Conservation (phyloP, 2,329 filamentous ascomycete species). For the Massarina eburnea region DNA sequence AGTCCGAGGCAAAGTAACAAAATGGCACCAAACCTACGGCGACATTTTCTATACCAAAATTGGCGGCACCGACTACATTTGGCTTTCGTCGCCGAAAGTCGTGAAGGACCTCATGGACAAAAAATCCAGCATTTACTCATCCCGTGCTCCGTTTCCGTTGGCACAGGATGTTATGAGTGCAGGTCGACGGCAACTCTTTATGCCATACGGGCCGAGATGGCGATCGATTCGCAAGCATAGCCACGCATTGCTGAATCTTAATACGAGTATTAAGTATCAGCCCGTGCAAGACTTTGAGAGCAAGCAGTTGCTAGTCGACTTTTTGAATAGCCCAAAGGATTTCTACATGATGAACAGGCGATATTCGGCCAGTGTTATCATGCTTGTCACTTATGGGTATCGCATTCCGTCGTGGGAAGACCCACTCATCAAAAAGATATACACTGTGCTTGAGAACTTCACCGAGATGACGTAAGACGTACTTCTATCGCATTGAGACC, state of each 20-base stretch:
- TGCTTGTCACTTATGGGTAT: slow-evolving; percentile 39
- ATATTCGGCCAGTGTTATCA: slow-evolving; percentile 37
- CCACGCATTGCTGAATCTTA: slow-evolving; percentile 35
- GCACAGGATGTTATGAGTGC: slow-evolving; percentile 48
- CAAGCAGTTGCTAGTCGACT: slow-evolving; percentile 47
- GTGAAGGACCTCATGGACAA: slow-evolving; percentile 60
- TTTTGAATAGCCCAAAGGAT: slow-evolving; percentile 40
- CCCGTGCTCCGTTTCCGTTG: slow-evolving; percentile 41
- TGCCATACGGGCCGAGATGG: slow-evolving; percentile 44
- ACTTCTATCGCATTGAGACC: neutral
- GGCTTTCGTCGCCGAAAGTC: slow-evolving; percentile 50
- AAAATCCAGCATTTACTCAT: slow-evolving; percentile 55
- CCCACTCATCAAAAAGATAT: slow-evolving; percentile 35
- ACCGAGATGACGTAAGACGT: slow-evolving; percentile 27
- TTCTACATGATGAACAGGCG: slow-evolving; percentile 36
- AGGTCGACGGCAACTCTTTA: slow-evolving; percentile 51
- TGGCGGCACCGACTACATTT: slow-evolving; percentile 45
- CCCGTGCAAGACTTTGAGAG: slow-evolving; percentile 51
- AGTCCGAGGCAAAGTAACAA: slow-evolving; percentile 31
- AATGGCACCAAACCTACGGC: slow-evolving; percentile 42
- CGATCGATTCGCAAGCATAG: slow-evolving; percentile 41
- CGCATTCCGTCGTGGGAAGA: slow-evolving; percentile 37
- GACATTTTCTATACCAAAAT: slow-evolving; percentile 46
- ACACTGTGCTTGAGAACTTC: slow-evolving; percentile 33
- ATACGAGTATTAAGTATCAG: slow-evolving; percentile 39